phyloP scores from a whole-genome alignment of 108 stramenopile species.

The Stephanodiscus triporus region DNA sequence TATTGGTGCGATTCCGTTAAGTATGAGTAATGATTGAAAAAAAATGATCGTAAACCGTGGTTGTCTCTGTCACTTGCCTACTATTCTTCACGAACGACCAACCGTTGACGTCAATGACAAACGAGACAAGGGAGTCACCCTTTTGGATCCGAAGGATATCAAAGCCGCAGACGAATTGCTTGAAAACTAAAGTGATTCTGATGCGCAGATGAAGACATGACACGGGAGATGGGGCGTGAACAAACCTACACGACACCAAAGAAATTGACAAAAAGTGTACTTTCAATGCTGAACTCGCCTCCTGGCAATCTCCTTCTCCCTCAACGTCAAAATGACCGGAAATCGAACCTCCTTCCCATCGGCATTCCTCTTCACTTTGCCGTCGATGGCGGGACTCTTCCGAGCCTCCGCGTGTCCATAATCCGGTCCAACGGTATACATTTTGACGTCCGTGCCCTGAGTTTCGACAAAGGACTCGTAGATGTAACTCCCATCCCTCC shows the following conservation, averaged over 20 bases:
- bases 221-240: not conserved
- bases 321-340: constrained; percentile 93
- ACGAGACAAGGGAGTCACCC: constrained; percentile 82
- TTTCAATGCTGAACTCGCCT: not conserved
- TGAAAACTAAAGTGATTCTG: constrained; percentile 89
- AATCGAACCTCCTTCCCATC: constrained; percentile 97
- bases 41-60: too few species aligned
- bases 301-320: constrained; percentile 95
- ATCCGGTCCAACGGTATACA: constrained; percentile 89
- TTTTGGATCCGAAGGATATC: constrained; percentile 86
- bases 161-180: constrained; percentile 98
- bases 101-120: constrained; percentile 99
- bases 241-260: not conserved
- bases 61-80: constrained; percentile 44
- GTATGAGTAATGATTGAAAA: not conserved
- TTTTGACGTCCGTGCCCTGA: constrained; percentile 99
- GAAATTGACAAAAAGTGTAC: too few species aligned
- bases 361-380: constrained; percentile 93
- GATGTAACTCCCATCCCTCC: constrained; percentile 92
- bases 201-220: not conserved
- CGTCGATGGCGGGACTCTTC: constrained; percentile 97
- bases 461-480: constrained; percentile 98
- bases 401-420: constrained; percentile 99
- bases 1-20: not conserved
- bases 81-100: constrained; percentile 97